These are phyloP conservation scores for Torrubiella hemipterigena DNA, from an alignment of 2,329 filamentous ascomycete genomes.

Conservation along the genomic window DNA sequence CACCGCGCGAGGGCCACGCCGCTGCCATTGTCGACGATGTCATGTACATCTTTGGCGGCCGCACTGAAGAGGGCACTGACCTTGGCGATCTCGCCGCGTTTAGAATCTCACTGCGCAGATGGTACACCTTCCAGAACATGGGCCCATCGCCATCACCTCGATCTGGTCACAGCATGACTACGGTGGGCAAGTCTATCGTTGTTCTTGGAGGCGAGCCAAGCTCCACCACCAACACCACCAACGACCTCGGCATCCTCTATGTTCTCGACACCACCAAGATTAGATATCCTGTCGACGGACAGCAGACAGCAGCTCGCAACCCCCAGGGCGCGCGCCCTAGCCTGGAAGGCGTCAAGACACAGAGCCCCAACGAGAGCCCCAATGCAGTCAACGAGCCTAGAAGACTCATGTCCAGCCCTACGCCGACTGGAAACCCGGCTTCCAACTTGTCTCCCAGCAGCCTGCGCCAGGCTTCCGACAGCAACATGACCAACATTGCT, in stretches of 20 bases:
- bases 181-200: slow-evolving; percentile 82
- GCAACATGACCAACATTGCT: not conserved
- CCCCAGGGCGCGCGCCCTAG: slow-evolving; percentile 11
- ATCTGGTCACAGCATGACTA: slow-evolving; percentile 96
- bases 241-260: slow-evolving; percentile 81
- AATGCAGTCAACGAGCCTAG: slow-evolving; percentile 37
- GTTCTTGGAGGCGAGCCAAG: slow-evolving; percentile 92
- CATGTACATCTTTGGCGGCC: slow-evolving; percentile 97
- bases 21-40: slow-evolving; percentile 90
- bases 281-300: slow-evolving; percentile 75
- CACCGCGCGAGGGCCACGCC: slow-evolving; percentile 86
- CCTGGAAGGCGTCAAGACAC: slow-evolving; percentile 9
- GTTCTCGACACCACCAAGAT: slow-evolving; percentile 93
- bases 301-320: slow-evolving; percentile 10
- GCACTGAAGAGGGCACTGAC: slow-evolving; percentile 86
- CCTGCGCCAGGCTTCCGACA: not conserved
- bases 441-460: slow-evolving; percentile 22
- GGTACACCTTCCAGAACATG: slow-evolving; percentile 99
- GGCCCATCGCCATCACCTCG: slow-evolving; percentile 85
- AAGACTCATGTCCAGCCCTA: slow-evolving; percentile 28
- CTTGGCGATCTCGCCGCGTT: slow-evolving; percentile 84
- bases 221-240: slow-evolving; percentile 66
- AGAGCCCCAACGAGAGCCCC: slow-evolving; percentile 30
- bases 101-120: slow-evolving; percentile 64
- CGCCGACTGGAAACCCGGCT: slow-evolving; percentile 14